phyloP scores from a whole-genome alignment of 805 yeast genomes.

The Candida suzukii region DNA sequence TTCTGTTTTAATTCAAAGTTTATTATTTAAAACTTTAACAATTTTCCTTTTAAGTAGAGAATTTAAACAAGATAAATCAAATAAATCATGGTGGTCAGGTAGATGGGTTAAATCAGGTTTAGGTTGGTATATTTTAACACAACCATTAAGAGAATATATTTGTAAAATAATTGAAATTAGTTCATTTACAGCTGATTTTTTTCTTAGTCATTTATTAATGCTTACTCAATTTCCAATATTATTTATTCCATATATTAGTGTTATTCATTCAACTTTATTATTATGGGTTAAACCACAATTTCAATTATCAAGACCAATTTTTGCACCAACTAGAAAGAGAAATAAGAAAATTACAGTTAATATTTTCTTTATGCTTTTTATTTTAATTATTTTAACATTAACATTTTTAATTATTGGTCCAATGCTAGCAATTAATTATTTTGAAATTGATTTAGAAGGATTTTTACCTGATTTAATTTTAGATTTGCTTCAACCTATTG shows the following conservation, averaged over 20 bases:
- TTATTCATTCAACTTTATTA: conserved; percentile 58
- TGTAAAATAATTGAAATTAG: conserved; percentile 63
- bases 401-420: conserved; percentile 34
- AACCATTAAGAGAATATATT: conserved; percentile 56
- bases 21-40: conserved; percentile 46
- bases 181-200: conserved; percentile 59
- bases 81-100: conserved; percentile 77
- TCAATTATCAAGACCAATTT: conserved; percentile 40
- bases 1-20: conserved; percentile 45
- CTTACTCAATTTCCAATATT: conserved; percentile 55
- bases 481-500: conserved; percentile 38
- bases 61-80: conserved; percentile 49
- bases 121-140: conserved; percentile 54
- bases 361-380: conserved; percentile 29
- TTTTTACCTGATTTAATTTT: conserved; percentile 32
- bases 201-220: conserved; percentile 51
- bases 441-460: conserved; percentile 32
- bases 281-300: conserved; percentile 51
- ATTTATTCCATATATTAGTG: conserved; percentile 56
- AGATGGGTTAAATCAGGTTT: conserved; percentile 58
- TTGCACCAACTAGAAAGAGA: conserved; percentile 33
- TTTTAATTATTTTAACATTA: conserved; percentile 22
- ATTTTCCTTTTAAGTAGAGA: conserved; percentile 54
- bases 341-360: conserved; percentile 24
- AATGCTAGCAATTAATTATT: conserved; percentile 23